A percentile compares a stretch with the other conserved stretches of the same genome.
phyloP scores from a whole-genome alignment of 257 asterid genomes.

The Solanum sejunctum region DNA sequence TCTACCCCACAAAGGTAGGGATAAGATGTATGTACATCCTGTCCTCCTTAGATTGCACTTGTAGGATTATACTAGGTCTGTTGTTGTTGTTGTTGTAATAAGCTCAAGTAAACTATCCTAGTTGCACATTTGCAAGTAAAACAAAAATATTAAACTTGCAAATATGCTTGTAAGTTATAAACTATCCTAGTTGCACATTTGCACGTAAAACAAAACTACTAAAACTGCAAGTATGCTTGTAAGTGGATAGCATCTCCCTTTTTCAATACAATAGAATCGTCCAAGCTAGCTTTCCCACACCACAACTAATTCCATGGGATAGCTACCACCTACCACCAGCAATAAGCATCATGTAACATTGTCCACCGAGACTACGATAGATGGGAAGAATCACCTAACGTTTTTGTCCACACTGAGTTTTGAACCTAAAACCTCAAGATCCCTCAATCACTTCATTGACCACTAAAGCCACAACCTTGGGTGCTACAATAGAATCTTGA shows the following conservation, averaged over 20 bases:
- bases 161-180: not conserved
- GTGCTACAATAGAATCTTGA: not conserved
- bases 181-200: not conserved
- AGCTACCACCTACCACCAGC: too few species aligned
- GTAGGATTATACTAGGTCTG: not conserved
- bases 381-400: too few species aligned
- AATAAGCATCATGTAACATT: too few species aligned
- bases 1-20: not conserved
- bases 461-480: too few species aligned
- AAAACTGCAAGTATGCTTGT: not conserved
- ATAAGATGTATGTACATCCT: not conserved
- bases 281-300: too few species aligned
- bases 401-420: too few species aligned
- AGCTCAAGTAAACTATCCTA: not conserved
- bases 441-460: too few species aligned
- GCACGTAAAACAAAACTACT: not conserved
- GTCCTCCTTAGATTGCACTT: not conserved
- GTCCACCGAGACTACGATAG: too few species aligned
- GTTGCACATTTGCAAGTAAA: not conserved
- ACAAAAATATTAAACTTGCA: not conserved
- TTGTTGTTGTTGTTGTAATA: not conserved
- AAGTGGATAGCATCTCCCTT: not conserved
- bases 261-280: not conserved
- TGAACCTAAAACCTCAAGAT: too few species aligned
- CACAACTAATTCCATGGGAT: too few species aligned